phyloP scores from a whole-genome alignment of 495 filamentous ascomycete genomes.

The Aspergillus nidulans region DNA sequence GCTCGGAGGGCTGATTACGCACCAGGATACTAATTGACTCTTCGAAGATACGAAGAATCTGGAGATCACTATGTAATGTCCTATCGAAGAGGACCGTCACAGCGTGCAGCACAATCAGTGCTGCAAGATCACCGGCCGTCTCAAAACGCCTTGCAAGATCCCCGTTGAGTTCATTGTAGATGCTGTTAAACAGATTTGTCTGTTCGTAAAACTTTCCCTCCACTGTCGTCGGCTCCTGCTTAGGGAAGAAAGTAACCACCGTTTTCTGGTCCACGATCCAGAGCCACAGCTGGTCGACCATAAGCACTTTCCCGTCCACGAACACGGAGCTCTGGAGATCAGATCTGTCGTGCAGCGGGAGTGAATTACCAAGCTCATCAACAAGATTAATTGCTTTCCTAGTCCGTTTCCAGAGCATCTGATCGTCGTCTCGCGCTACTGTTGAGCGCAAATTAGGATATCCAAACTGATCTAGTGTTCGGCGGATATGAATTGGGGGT shows the following conservation, averaged over 20 bases:
- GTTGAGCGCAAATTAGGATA: slow-evolving; percentile 62
- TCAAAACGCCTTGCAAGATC: slow-evolving; percentile 62
- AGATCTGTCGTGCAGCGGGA: slow-evolving; percentile 16
- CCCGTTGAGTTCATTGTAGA: slow-evolving; percentile 66
- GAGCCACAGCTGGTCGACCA: slow-evolving; percentile 69
- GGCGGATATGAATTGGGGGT: slow-evolving; percentile 58
- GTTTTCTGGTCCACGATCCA: slow-evolving; percentile 62
- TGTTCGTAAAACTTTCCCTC: slow-evolving; percentile 57
- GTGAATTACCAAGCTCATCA: slow-evolving; percentile 23
- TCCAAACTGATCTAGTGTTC: slow-evolving; percentile 64
- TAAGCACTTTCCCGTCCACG: slow-evolving; percentile 57
- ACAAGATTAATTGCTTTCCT: slow-evolving; percentile 36
- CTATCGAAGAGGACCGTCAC: slow-evolving; percentile 58
- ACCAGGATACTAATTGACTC: slow-evolving; percentile 63
- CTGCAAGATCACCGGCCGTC: slow-evolving; percentile 58
- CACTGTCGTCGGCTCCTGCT: slow-evolving; percentile 35
- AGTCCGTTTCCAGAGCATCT: slow-evolving; percentile 68
- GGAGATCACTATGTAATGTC: slow-evolving; percentile 54
- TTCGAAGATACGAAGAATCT: slow-evolving; percentile 64
- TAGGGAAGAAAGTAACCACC: slow-evolving; percentile 56
- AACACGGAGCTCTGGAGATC: slow-evolving; percentile 25
- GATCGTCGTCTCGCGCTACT: slow-evolving; percentile 59
- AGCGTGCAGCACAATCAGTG: slow-evolving; percentile 57
- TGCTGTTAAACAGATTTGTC: slow-evolving; percentile 58
- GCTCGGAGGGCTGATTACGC: background rate